phyloP scores from a whole-genome alignment of 495 filamentous ascomycete species.

The Aspergillus sparsus region DNA sequence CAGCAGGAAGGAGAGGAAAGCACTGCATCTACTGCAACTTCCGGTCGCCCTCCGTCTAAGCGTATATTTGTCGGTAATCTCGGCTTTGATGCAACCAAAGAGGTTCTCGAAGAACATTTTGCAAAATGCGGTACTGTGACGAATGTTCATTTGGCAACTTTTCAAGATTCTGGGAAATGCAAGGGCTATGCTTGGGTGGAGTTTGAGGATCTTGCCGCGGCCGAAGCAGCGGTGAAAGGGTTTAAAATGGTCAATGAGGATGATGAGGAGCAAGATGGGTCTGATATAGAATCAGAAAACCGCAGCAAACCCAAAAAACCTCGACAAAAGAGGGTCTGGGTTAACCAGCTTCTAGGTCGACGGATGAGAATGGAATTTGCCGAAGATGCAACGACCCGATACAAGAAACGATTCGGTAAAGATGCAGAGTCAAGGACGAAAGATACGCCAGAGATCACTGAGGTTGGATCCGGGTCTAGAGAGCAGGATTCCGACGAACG shows the following conservation, averaged over 20 bases:
- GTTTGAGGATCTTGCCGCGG: slow-evolving; percentile 76
- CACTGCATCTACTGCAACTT: slow-evolving; percentile 35
- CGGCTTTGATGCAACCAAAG: slow-evolving; percentile 79
- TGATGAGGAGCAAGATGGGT: slow-evolving; percentile 58
- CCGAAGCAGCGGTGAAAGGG: slow-evolving; percentile 77
- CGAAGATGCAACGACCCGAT: slow-evolving; percentile 80
- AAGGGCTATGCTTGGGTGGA: slow-evolving; percentile 96
- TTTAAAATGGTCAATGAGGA: slow-evolving; percentile 67
- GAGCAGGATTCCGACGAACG: slow-evolving; percentile 28
- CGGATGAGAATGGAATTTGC: slow-evolving; percentile 87
- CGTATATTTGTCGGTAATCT: slow-evolving; percentile 94
- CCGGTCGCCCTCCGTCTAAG: slow-evolving; percentile 63
- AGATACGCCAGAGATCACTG: slow-evolving; percentile 28
- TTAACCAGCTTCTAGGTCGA: slow-evolving; percentile 77
- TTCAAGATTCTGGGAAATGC: slow-evolving; percentile 96
- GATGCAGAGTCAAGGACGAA: slow-evolving; percentile 49
- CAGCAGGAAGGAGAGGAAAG: slow-evolving; percentile 47
- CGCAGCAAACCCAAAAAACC: slow-evolving; percentile 54
- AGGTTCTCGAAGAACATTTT: slow-evolving; percentile 77
- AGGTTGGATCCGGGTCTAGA: slow-evolving; percentile 22
- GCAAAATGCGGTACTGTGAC: slow-evolving; percentile 75
- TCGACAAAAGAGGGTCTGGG: slow-evolving; percentile 71
- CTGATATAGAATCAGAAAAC: slow-evolving; percentile 35
- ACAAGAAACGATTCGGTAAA: slow-evolving; percentile 91
- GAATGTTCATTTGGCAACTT: slow-evolving; percentile 85